phyloP scores from a whole-genome alignment of 225 moss, liverwort and hornwort genomes.

The Pseudoscleropodium purum region DNA sequence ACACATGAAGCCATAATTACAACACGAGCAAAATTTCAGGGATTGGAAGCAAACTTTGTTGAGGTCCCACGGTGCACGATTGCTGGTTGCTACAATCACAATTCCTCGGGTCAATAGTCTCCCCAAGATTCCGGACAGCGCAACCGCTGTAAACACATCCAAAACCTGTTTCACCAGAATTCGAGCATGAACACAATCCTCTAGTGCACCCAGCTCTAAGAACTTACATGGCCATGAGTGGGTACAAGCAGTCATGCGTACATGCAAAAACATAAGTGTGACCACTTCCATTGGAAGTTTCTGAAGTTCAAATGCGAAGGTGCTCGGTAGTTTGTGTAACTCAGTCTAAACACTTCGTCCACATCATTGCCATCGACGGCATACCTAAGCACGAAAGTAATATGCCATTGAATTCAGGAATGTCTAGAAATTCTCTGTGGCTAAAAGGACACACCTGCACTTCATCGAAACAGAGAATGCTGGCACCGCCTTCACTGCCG shows the following conservation, averaged over 20 bases:
- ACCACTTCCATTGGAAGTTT: background rate
- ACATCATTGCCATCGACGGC: background rate
- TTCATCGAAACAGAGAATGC: slow-evolving; percentile 92
- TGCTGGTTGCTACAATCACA: slow-evolving; percentile 89
- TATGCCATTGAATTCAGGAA: background rate
- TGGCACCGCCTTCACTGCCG: slow-evolving; percentile 51
- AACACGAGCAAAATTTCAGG: background rate
- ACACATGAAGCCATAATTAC: background rate
- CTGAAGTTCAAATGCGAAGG: background rate
- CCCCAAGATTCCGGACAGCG: slow-evolving; percentile 71
- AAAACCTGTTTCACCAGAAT: slow-evolving; percentile 49
- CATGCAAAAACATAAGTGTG: background rate
- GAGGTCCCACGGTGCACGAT: slow-evolving; percentile 73
- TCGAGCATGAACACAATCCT: background rate
- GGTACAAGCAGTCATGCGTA: background rate
- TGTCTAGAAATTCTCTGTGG: background rate
- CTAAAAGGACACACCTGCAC: slow-evolving; percentile 57
- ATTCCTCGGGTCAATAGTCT: slow-evolving; percentile 69
- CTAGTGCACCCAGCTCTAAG: background rate
- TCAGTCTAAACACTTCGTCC: background rate
- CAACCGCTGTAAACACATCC: slow-evolving; percentile 93
- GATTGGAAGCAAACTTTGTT: slow-evolving; percentile 50
- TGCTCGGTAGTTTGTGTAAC: background rate
- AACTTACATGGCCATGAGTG: background rate
- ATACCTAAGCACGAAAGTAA: background rate